These are phyloP conservation scores for Rheum nobile DNA, from an alignment of 148 eudicot species.

Conservation along the genomic window DNA sequence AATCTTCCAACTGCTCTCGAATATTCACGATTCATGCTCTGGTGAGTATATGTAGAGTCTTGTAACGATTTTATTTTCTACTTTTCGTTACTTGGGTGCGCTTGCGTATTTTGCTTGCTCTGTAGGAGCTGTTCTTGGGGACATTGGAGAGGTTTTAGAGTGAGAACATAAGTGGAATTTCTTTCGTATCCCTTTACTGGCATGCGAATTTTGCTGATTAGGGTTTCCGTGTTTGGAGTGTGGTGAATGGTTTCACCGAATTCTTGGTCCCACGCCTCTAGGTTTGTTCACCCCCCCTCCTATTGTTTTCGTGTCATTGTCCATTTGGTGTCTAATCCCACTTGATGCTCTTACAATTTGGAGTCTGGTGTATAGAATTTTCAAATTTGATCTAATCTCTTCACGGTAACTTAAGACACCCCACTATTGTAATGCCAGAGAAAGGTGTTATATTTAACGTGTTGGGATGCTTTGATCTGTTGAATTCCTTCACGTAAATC, in stretches of 20 bases:
- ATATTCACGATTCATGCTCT: neutral
- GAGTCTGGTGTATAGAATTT: neutral
- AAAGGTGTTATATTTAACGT: neutral
- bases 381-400: neutral
- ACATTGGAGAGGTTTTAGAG: neutral
- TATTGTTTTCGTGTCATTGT: neutral
- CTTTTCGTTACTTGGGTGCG: neutral
- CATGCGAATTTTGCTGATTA: neutral
- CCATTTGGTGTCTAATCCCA: neutral
- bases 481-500: neutral
- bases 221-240: neutral
- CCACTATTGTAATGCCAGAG: neutral
- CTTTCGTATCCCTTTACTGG: neutral
- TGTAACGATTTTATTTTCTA: neutral
- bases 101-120: neutral
- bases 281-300: neutral
- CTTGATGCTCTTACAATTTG: neutral
- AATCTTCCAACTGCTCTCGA: neutral
- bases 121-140: neutral
- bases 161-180: neutral
- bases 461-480: neutral
- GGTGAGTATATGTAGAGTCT: neutral
- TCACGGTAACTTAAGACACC: too few relatives aligned
- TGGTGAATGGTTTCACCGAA: neutral
- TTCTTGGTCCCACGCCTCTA: neutral